Evolutionary conservation across 257 asterid species (phyloP), one percentile per base, ranked within the genome.

Genomic region (Plantago major): DNA sequence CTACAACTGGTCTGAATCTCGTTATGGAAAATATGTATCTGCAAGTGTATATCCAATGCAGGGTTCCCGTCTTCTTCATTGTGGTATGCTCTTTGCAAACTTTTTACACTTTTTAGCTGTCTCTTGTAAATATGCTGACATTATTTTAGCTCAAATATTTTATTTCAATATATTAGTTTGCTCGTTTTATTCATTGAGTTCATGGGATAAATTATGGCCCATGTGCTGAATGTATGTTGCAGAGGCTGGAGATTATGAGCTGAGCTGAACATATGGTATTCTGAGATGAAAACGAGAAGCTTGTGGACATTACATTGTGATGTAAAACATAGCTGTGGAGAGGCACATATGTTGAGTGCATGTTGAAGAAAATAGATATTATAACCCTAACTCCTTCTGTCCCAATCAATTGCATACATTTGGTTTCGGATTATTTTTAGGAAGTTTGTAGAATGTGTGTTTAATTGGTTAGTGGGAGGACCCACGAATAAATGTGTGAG

Each of bases 11-110:
- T 61, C 48, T 55, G 76, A 64, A 65, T 92, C 98, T 43, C 86
- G 97, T 71, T 92, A 92, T 57, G 93, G 89, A 69, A 76, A 67
- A 76, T 86, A 92, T 67, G 78, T 92, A 51, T 86, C 98, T 52
- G 93, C 86, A 69, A 81, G 73, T 51, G 95, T 86, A 56, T 87
- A 82, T 17, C 46, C 87, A 26, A 95, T 92, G 54, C 71, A 67
- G 13, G 78, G 59, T 15, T 85, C 98, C 67, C 87, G 71, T 49
- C 84, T 88, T 71, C 84, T 91, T 56, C 69, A 72, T 28, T 77
- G 89, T 82, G 83, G 97, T 92, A 82, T n/a, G 87, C 40, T 76
- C 64, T 64, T 68, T 57, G 65, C 65, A 63, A 55, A 60, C 47
- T 19, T 18, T n/a, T 46, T 58, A 18, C 57, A 3, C 56, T 61